phyloP scores from a whole-genome alignment of 768 basidiomycete species.

The Tubosaeta brunneosetosa region DNA sequence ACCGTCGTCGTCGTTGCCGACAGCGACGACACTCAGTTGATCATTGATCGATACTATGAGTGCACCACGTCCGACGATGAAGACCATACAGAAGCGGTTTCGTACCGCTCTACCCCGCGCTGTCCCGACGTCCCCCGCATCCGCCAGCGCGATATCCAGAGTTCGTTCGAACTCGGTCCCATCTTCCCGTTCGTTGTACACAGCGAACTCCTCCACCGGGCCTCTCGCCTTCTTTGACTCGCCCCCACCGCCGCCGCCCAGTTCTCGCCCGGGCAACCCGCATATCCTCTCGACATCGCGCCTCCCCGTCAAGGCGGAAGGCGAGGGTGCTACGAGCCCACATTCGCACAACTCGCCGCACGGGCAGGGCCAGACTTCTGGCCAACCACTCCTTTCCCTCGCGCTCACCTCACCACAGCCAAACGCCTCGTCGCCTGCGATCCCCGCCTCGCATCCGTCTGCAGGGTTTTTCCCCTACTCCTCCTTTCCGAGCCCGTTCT shows the following conservation, averaged over 20 bases:
- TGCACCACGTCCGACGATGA: constrained; percentile 39
- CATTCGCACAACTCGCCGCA: constrained; percentile 34
- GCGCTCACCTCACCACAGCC: constrained; percentile 43
- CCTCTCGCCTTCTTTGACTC: constrained; percentile 41
- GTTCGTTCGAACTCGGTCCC: constrained; percentile 42
- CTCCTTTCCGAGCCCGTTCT: constrained; percentile 29
- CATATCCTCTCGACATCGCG: constrained; percentile 39
- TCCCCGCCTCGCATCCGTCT: constrained; percentile 29
- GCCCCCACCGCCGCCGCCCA: constrained; percentile 35
- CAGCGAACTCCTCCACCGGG: constrained; percentile 25
- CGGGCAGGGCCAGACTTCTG: constrained; percentile 31
- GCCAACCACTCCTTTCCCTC: constrained; percentile 36
- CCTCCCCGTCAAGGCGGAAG: constrained; percentile 42
- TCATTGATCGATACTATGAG: constrained; percentile 23
- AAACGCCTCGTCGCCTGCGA: constrained; percentile 26
- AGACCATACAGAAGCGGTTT: constrained; percentile 50
- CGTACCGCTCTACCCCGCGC: constrained; percentile 41
- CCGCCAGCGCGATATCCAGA: constrained; percentile 32
- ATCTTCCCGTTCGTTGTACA: constrained; percentile 42
- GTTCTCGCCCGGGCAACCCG: constrained; percentile 37
- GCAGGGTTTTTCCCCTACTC: constrained; percentile 35
- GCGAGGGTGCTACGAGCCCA: constrained; percentile 36
- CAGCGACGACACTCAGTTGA: constrained; percentile 11
- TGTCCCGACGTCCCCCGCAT: constrained; percentile 19
- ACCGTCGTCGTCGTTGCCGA: constrained; percentile 2